Base-by-base conservation (phyloP, 352 stramenopile species). In the Phytophthora pini region DNA sequence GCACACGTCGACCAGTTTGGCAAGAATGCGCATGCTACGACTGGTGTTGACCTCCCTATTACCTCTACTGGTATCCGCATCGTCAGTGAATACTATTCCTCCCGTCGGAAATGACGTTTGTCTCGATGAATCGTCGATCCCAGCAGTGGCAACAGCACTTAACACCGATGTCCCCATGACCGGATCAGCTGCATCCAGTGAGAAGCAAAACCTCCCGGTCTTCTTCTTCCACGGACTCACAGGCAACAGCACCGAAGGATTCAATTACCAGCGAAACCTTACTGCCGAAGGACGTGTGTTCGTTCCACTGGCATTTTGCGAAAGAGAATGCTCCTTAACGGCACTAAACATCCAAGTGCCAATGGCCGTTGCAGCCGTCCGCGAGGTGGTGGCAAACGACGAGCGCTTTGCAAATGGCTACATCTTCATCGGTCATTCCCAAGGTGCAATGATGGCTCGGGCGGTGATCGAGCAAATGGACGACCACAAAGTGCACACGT, bases 401-500 rank as follows among this genome's bases (percentile, higher is more conserved):
- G 59, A 77, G 17, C 32, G 56, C 2, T 61, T 68, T 31, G 41
- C 39, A 11, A 39, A 70, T 13, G 79, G 75, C 34, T 88, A 87
- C 68, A 54, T 81, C 6, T 75, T 90, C 40, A 71, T 90, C 10
- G 72, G 46, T 0, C 72, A 87, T 43, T 89, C 78, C 3, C 74
- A 87, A 48, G 81, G 81, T 31, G 77, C 52, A 1, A 49, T 76
- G 17, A 65, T 88, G 26, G 72, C 77, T 39, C 68, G 77, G 2
- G 67, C 57, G 0, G 79, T 90, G 27, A 68, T 84, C 15, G 77
- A 89, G 60, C 48, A 82, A 36, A 85, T 83, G 81, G 74, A 89
- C 32, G 74, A 85, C 53, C 78, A 89, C 68, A 77, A 79, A 0
- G 72, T 74, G 2, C 58, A 87, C 38, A 72, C 60, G 4, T 75